Evolutionary conservation across 192 early-diverging fungal species (phyloP).

Genomic region (Coemansia sp.): DNA sequence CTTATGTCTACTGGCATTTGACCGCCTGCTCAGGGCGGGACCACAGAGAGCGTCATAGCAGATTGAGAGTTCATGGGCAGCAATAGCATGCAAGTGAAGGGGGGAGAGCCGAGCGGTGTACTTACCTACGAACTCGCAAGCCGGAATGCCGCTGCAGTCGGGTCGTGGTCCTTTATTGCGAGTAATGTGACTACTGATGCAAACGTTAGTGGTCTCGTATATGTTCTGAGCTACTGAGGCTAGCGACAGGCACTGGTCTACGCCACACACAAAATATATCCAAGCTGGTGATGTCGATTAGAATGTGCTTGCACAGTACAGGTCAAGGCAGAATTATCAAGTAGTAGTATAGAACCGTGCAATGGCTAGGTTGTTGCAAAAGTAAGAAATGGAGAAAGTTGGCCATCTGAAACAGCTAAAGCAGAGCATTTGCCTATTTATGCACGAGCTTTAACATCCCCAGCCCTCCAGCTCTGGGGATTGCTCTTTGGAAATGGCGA

Average conservation of each 20-base stretch:
- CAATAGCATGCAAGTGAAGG: background rate
- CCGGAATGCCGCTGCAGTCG: background rate
- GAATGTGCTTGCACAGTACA: background rate
- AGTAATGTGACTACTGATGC: background rate
- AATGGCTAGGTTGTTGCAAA: background rate
- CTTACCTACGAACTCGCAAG: background rate
- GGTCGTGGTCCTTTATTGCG: background rate
- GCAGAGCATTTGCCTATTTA: background rate
- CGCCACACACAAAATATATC: background rate
- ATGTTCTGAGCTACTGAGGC: background rate
- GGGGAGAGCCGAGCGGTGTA: too few species aligned
- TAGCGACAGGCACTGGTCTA: constrained; percentile 1
- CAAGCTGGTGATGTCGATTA: background rate
- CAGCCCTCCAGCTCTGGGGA: background rate
- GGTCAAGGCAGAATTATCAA: background rate
- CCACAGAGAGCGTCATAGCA: background rate
- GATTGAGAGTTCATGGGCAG: background rate
- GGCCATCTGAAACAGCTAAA: constrained; percentile 7
- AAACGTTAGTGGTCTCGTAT: background rate
- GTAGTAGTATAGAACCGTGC: background rate
- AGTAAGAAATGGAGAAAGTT: background rate
- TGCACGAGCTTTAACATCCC: background rate
- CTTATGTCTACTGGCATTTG: background rate
- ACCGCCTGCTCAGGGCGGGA: background rate
- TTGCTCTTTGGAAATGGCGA: constrained; percentile 1